Conservation (phyloP, 305 asterid species). For the Rubia tinctorum region DNA sequence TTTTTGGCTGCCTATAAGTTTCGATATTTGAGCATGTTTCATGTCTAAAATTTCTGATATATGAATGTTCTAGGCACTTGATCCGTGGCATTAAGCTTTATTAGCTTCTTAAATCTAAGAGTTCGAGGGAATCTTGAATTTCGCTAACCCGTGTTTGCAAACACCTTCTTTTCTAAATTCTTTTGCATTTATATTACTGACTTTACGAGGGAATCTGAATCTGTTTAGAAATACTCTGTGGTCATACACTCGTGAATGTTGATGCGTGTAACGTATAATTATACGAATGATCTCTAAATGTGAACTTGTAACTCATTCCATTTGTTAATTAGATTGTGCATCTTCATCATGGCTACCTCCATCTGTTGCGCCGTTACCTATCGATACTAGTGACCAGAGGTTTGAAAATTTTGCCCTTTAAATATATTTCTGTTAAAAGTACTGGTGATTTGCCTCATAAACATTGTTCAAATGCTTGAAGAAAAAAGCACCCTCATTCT, state of each 20-base stretch:
- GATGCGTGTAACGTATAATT: not conserved
- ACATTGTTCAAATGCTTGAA: not conserved
- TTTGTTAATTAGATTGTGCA: slow-evolving; percentile 1
- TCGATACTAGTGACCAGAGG: not conserved
- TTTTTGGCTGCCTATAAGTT: not conserved
- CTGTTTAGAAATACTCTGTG: not conserved
- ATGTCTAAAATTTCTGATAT: not conserved
- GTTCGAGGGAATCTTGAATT: not conserved
- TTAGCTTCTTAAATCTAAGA: not conserved
- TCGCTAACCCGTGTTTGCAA: not conserved
- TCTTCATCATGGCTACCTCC: not conserved
- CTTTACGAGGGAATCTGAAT: not conserved
- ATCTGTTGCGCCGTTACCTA: not conserved
- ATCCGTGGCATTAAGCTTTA: not conserved
- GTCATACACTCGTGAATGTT: not conserved
- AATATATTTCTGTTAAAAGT: not conserved
- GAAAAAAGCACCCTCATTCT: not conserved
- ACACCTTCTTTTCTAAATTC: not conserved
- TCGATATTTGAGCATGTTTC: not conserved
- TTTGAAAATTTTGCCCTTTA: not conserved
- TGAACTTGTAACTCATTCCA: not conserved
- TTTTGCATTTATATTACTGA: not conserved
- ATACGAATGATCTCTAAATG: not conserved
- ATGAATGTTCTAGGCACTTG: slow-evolving; percentile 2
- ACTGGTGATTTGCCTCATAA: not conserved